Conservation (phyloP, 2,329 filamentous ascomycete genomes). For the Xylaria sp. region DNA sequence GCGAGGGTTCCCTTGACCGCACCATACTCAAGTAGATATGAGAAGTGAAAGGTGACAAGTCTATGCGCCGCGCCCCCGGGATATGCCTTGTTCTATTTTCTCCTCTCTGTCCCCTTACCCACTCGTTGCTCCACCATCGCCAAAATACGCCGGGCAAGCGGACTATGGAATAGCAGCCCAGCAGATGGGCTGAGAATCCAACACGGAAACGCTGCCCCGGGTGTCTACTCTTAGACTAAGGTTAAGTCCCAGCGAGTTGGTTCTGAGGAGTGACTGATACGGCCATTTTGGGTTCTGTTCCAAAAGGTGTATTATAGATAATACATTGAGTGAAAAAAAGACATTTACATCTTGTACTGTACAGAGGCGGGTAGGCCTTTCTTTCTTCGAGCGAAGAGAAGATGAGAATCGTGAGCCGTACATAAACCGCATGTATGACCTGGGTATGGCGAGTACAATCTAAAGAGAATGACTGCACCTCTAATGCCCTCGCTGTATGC, state of each 20-base stretch:
- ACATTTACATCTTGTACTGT: constrained; percentile 12
- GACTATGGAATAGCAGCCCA: background rate
- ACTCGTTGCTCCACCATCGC: constrained; percentile 7
- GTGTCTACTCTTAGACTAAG: background rate
- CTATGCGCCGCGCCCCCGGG: constrained; percentile 1
- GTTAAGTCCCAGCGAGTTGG: background rate
- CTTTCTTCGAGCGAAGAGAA: constrained; percentile 1
- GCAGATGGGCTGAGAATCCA: background rate
- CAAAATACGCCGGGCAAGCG: background rate
- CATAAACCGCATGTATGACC: constrained; percentile 8
- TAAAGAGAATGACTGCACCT: constrained; percentile 4
- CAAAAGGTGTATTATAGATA: background rate
- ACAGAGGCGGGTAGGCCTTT: constrained; percentile 8
- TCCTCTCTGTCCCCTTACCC: constrained; percentile 15
- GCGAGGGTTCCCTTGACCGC: constrained; percentile 1
- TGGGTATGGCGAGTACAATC: constrained; percentile 21
- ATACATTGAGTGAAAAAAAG: constrained; percentile 6
- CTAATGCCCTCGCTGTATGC: constrained; percentile 19
- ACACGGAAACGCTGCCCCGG: background rate
- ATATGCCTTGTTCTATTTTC: constrained; percentile 12
- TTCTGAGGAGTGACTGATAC: background rate
- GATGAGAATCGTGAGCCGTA: background rate
- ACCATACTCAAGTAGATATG: no score
- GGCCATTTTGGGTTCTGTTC: background rate
- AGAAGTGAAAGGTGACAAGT: constrained; percentile 10